Base-by-base conservation (phyloP, 352 stramenopile genomes). In the Phytophthora tubulina region DNA sequence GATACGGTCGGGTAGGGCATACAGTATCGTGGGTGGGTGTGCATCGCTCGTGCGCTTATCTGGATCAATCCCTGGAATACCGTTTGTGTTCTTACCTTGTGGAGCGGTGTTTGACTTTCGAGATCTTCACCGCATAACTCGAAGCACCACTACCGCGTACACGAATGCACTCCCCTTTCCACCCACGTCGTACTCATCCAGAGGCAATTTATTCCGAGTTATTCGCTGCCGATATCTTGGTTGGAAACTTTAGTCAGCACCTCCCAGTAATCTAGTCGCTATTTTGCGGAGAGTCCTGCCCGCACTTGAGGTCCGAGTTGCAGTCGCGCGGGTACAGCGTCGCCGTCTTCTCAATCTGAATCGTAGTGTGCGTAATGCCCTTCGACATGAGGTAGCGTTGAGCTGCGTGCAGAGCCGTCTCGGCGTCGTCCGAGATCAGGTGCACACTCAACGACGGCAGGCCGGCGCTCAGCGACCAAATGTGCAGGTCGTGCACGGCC, bases 401-500 rank as follows among this genome's bases (percentile, higher is more conserved):
- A n/a, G 88, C 85, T 36, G 85, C 76, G 42, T 89, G 75, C 44
- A 95, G 78, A 38, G 88, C 82, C 41, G 80, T 78, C 59, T 94
- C 86, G 4, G 82, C 75, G 38, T 94, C 78, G 33, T 87, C 78
- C 38, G 81, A 92, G 32, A 93, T 70, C 53, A 98, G 76, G 77
- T 99, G 97, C 27, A 99, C 96, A 59, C 91, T 98, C 31, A 99
- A 80, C 21, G 91, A 92, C 10, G 85, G 84, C 35, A 95, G 70
- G 0, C 96, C 96, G 9, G 97, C 88, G 31, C 91, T 98, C 53
- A 99, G 93, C 56, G 82, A 97, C 98, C 98, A 99, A 63, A 99
- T 98, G 84, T 99, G 97, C 63, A 99, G 80, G 78, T 99, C 96
- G 81, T 99, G 97, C 13, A 99, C 93, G 60, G 98, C 88, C 8